A percentile compares a stretch with the other conserved stretches of the same genome.
phyloP scores from a whole-genome alignment of 805 yeast species.

The Soucietia sequanensis region DNA sequence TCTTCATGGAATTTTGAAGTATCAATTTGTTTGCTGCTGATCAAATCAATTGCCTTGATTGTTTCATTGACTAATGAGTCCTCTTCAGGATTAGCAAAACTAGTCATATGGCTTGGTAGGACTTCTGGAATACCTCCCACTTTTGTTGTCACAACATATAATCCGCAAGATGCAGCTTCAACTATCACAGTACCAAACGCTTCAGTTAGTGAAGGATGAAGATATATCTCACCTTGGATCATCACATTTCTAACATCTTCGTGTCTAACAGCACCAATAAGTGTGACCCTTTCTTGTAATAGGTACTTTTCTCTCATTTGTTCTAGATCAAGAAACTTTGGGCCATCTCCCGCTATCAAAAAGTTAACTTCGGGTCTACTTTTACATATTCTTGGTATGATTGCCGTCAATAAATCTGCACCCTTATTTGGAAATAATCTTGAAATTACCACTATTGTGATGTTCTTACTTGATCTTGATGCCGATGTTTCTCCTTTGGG shows the following conservation, averaged over 20 bases:
- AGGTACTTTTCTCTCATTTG: slow-evolving; percentile 90
- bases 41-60: slow-evolving; percentile 60
- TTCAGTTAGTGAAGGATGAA: slow-evolving; percentile 93
- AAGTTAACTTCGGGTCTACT: slow-evolving; percentile 65
- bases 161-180: slow-evolving; percentile 96
- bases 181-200: slow-evolving; percentile 97
- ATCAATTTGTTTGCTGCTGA: slow-evolving; percentile 60
- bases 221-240: slow-evolving; percentile 89
- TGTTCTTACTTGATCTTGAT: slow-evolving; percentile 17
- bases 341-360: slow-evolving; percentile 95
- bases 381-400: slow-evolving; percentile 80
- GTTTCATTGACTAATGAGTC: slow-evolving; percentile 75
- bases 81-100: slow-evolving; percentile 85
- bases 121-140: slow-evolving; percentile 99
- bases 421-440: slow-evolving; percentile 96
- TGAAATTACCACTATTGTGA: slow-evolving; percentile 88
- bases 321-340: slow-evolving; percentile 87
- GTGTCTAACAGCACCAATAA: slow-evolving; percentile 85
- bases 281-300: slow-evolving; percentile 81
- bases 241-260: slow-evolving; percentile 91
- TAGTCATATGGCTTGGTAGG: slow-evolving; percentile 88
- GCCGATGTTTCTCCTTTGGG: slow-evolving; percentile 25
- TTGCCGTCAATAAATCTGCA: slow-evolving; percentile 79
- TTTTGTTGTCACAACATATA: slow-evolving; percentile 87
- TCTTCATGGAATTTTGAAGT: slow-evolving; percentile 76